Base-by-base conservation (phyloP, 2,329 filamentous ascomycete species). In the Sodiomyces alkalinus region DNA sequence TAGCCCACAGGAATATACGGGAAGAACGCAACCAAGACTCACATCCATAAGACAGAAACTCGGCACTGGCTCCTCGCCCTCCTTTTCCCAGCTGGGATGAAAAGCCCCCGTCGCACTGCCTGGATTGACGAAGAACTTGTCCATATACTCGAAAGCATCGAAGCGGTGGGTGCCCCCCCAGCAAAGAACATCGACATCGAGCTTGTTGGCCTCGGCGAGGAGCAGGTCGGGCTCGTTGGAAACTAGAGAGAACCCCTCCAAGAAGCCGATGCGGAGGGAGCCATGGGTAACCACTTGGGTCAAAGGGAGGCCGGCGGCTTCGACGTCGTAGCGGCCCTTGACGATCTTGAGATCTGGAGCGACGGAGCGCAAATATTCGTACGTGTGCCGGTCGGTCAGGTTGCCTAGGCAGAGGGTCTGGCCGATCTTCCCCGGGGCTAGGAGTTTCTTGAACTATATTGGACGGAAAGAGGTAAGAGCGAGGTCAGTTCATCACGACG, bases 41-140 rank as follows among this genome's bases (percentile, higher is more conserved):
- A 94, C 86, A 68, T 96, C 87, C 87, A 96, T 94, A 52, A 96
- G 58, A 47, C 90, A 93, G 55, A 96, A 94, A 50, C 85, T 93
- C 16, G 87, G 87, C 32, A 75, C 76, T 15, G 79, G 80, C 31
- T 87, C 80, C 46, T 80, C 72, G n/a, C 56, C 61, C 22, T 66
- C 67, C 28, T 57, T 56, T 13, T 56, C 57, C 63, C 68, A 74
- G 13, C 66, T 64, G 2, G 64, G 65, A 14, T 65, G 58, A 37
- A 70, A 71, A 3, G 72, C 72, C 7, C 73, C 73, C 5, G 73
- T 77, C 15, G 71, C 73, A 44, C 66, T 75, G 4, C 73, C 73
- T 2, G 73, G 73, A 44, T 77, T 78, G 39, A 78, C 69, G 40
- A 78, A 78, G 55, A 78, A 77, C 60, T 77, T 77, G 58, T 76